Evolutionary conservation across 768 basidiomycete genomes (phyloP).

Genomic region (Coprinellus aureogranulatus): DNA sequence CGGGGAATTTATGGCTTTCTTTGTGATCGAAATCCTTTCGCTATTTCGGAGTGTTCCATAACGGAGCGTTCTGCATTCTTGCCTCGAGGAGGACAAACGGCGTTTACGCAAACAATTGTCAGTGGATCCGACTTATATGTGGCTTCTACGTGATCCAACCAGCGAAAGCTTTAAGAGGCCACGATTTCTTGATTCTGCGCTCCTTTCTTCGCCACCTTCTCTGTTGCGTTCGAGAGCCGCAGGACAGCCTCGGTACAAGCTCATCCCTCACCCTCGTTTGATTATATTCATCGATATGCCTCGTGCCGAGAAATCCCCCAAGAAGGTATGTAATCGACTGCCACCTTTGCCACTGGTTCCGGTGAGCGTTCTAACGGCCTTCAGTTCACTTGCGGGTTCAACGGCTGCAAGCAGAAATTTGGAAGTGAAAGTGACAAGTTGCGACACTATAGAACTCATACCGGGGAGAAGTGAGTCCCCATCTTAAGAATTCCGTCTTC

Average conservation of each 20-base stretch:
- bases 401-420: conserved; percentile 49
- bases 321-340: conserved; percentile 1
- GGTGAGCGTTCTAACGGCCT: neutral
- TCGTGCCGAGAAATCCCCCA: neutral
- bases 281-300: neutral
- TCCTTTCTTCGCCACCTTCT: conserved; percentile 1
- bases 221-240: conserved; percentile 9
- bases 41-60: neutral
- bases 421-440: conserved; percentile 57
- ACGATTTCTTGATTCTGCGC: neutral
- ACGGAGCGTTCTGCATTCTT: conserved; percentile 2
- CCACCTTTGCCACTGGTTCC: neutral
- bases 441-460: conserved; percentile 54
- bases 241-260: conserved; percentile 2
- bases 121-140: neutral
- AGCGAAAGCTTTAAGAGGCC: neutral
- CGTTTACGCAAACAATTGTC: neutral
- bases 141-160: neutral
- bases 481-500: neutral
- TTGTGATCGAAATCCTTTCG: neutral
- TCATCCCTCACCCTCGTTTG: neutral
- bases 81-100: conserved; percentile 1
- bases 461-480: conserved; percentile 45
- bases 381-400: conserved; percentile 3
- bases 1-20: no score